phyloP scores from a whole-genome alignment of 768 basidiomycete species.

The Hygrophoropsis aurantiaca region DNA sequence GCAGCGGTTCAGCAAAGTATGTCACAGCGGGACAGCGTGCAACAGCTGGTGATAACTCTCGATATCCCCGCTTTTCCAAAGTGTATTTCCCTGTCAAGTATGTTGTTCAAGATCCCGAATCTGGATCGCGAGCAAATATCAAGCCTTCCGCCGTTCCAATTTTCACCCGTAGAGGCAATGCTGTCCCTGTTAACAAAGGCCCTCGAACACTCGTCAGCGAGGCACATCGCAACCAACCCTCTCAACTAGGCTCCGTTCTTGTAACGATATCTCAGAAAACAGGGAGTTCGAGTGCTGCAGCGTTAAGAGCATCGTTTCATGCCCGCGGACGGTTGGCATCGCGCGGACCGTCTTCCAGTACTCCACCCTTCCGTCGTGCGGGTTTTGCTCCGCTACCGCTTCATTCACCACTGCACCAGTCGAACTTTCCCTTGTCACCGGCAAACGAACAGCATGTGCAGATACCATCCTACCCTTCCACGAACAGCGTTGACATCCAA shows the following conservation, averaged over 20 bases:
- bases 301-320: background rate
- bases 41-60: background rate
- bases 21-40: background rate
- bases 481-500: too few relatives aligned
- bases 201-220: too few relatives aligned
- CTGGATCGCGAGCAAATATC: background rate
- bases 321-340: background rate
- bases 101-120: background rate
- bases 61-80: background rate
- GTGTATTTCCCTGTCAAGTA: background rate
- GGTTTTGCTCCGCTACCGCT: slow-evolving; percentile 5
- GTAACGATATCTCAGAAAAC: too few relatives aligned
- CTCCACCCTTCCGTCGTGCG: background rate
- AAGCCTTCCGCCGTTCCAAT: background rate
- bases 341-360: background rate
- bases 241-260: too few relatives aligned
- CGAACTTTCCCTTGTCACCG: slow-evolving; percentile 9
- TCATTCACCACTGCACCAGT: background rate
- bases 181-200: background rate
- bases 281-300: background rate
- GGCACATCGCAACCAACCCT: too few relatives aligned
- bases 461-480: background rate
- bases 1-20: background rate
- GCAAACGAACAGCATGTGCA: slow-evolving; percentile 13
- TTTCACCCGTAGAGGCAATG: background rate